Conservation (phyloP, 768 basidiomycete genomes). For the Phaffia tasmanica region DNA sequence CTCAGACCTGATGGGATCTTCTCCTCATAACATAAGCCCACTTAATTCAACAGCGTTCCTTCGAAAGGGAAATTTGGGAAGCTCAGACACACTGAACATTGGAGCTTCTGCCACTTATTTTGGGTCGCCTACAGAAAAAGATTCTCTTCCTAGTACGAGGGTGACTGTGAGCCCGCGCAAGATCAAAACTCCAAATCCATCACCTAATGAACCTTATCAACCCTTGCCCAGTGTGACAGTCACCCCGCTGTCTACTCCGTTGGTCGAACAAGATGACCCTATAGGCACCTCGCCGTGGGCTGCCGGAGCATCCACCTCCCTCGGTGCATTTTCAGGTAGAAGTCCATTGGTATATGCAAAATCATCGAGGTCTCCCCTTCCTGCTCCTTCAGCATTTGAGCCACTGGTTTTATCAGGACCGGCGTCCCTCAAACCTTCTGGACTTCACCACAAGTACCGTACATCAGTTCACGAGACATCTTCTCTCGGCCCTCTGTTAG, state of each 20-base stretch:
- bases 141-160: background rate
- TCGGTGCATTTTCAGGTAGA: constrained; percentile 1
- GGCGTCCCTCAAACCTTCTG: background rate
- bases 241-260: constrained; percentile 4
- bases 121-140: background rate
- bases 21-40: background rate
- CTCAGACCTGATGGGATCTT: constrained; percentile 36
- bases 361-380: constrained; percentile 2
- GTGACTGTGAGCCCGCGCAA: too few relatives aligned
- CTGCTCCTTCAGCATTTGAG: constrained; percentile 1
- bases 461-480: constrained; percentile 25
- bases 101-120: constrained; percentile 8
- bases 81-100: background rate
- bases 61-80: background rate
- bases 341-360: background rate
- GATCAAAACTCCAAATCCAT: background rate
- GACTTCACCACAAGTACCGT: constrained; percentile 20
- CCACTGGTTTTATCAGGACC: background rate
- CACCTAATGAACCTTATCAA: background rate
- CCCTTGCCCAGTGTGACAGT: background rate
- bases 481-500: background rate
- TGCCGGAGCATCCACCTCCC: constrained; percentile 7
- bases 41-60: background rate
- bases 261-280: background rate
- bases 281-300: constrained; percentile 5